Evolutionary conservation across 2,329 filamentous ascomycete species (phyloP).

Genomic region (Allantophomopsis cytisporea): DNA sequence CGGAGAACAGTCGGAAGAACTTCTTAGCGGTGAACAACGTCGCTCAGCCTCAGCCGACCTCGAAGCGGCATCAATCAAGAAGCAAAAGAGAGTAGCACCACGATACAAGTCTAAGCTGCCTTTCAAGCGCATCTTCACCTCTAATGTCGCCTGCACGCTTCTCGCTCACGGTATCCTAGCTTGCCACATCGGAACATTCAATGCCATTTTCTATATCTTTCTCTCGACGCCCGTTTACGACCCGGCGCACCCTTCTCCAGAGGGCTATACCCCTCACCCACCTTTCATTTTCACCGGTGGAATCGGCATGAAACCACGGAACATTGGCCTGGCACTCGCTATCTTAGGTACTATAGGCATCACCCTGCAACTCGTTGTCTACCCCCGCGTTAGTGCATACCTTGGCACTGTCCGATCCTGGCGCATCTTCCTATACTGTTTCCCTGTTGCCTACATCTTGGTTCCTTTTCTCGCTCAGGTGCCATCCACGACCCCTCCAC

Average conservation of each 20-base stretch:
- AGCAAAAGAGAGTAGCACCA: constrained; percentile 11
- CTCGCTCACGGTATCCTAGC: constrained; percentile 42
- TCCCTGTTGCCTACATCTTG: constrained; percentile 55
- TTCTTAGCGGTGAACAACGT: constrained; percentile 2
- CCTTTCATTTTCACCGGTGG: constrained; percentile 46
- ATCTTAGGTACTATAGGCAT: constrained; percentile 68
- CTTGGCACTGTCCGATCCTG: constrained; percentile 58
- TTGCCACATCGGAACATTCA: constrained; percentile 47
- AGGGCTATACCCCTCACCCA: constrained; percentile 31
- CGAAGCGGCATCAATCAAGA: constrained; percentile 5
- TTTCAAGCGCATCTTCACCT: constrained; percentile 26
- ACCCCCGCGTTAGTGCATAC: constrained; percentile 50
- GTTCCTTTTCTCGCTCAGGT: constrained; percentile 60
- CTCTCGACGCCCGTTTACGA: constrained; percentile 40
- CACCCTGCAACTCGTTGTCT: constrained; percentile 55
- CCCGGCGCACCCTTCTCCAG: constrained; percentile 34
- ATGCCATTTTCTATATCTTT: constrained; percentile 47
- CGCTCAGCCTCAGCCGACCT: constrained; percentile 4
- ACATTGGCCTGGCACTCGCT: constrained; percentile 67
- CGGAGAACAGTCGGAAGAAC: constrained; percentile 5
- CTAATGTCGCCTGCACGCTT: constrained; percentile 27
- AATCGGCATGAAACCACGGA: constrained; percentile 55
- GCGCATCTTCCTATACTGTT: constrained; percentile 54
- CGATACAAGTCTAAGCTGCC: constrained; percentile 23
- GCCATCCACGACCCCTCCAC: constrained; percentile 24